phyloP scores from a whole-genome alignment of 371 early-diverging fungal genomes.

The Circinella minor region DNA sequence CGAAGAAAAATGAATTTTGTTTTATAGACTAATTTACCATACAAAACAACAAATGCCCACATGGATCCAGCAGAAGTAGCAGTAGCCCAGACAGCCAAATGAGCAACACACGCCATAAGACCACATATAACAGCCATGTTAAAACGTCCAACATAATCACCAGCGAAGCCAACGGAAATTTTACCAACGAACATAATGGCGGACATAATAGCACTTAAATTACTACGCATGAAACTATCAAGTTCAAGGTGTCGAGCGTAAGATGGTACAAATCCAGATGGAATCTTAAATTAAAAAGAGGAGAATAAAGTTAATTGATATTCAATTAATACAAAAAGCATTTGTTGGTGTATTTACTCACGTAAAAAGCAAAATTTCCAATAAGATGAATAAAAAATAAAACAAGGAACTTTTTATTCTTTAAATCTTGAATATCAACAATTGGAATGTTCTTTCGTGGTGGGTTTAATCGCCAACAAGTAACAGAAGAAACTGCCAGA shows the following conservation, averaged over 20 bases:
- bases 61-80: constrained; percentile 44
- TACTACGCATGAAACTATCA: constrained; percentile 37
- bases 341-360: constrained; percentile 10
- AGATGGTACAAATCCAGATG: constrained; percentile 22
- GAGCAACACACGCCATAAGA: constrained; percentile 46
- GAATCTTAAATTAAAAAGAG: constrained; percentile 1
- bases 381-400: constrained; percentile 36
- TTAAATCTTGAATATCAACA: constrained; percentile 34
- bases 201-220: constrained; percentile 50
- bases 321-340: not conserved
- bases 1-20: no score
- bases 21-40: constrained; percentile 25
- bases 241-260: constrained; percentile 39
- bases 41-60: constrained; percentile 48
- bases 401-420: constrained; percentile 27
- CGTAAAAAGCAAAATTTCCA: constrained; percentile 41
- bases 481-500: constrained; percentile 14
- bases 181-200: constrained; percentile 53
- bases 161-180: constrained; percentile 45
- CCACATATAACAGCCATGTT: constrained; percentile 58
- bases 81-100: constrained; percentile 43
- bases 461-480: constrained; percentile 17
- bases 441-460: constrained; percentile 33
- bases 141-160: constrained; percentile 62
- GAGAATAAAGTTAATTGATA: not conserved